Percentiles rank a stretch among this genome's conserved stretches.
These are phyloP conservation scores for Saccharomyces hybrid DNA, from an alignment of 1,139 yeast species.

Conservation along the genomic window DNA sequence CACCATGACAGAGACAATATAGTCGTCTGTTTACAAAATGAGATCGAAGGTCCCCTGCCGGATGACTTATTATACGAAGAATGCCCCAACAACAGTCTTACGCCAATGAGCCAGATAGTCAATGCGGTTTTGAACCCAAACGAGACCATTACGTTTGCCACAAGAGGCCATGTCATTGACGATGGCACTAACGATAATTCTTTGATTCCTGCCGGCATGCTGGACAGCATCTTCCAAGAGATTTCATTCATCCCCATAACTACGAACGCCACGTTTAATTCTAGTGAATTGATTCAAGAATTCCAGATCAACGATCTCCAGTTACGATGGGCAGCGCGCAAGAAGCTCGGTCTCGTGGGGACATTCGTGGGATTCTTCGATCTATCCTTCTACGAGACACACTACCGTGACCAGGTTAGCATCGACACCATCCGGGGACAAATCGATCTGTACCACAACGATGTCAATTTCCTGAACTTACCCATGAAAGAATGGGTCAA, in stretches of 20 bases:
- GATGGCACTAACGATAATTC: not conserved
- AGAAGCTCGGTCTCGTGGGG: slow-evolving; percentile 31
- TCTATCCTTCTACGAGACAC: slow-evolving; percentile 27
- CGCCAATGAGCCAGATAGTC: slow-evolving; percentile 2
- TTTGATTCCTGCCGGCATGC: slow-evolving; percentile 14
- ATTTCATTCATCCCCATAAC: not conserved
- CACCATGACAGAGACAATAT: slow-evolving; percentile 2
- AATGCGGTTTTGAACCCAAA: slow-evolving; percentile 8
- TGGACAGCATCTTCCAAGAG: slow-evolving; percentile 7
- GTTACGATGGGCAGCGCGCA: slow-evolving; percentile 27
- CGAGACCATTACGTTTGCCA: not conserved
- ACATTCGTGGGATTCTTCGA: slow-evolving; percentile 15
- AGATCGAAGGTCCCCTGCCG: slow-evolving; percentile 9
- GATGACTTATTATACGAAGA: not conserved
- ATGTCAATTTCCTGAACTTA: slow-evolving; percentile 31
- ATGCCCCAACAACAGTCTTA: not conserved
- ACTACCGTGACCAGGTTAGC: not conserved
- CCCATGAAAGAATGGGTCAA: slow-evolving; percentile 34
- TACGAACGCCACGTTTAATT: slow-evolving; percentile 17
- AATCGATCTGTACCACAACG: slow-evolving; percentile 32
- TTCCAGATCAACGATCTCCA: slow-evolving; percentile 31
- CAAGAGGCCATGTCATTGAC: not conserved
- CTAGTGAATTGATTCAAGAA: slow-evolving; percentile 26
- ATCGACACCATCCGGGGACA: slow-evolving; percentile 27
- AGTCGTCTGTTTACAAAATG: slow-evolving; percentile 6